Evolutionary conservation across 1,284 basidiomycete genomes (phyloP).

Genomic region (Malassezia dermatis): DNA sequence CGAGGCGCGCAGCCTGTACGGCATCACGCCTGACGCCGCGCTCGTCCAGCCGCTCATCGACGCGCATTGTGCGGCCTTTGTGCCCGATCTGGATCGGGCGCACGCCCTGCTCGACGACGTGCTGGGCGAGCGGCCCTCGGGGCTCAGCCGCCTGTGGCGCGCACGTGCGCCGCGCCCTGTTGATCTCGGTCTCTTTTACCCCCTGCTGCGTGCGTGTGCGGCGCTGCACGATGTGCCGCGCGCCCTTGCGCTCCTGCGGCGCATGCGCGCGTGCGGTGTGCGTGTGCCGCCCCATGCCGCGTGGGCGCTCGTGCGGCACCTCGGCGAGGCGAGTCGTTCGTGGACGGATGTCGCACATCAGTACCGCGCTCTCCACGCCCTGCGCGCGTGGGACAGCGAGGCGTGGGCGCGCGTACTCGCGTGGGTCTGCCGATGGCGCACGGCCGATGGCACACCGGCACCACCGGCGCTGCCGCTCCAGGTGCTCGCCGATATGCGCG

Average conservation of each 20-base stretch:
- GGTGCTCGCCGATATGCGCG: slow-evolving; percentile 73
- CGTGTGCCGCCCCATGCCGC: slow-evolving; percentile 11
- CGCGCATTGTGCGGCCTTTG: slow-evolving; percentile 30
- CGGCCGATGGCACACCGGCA: not conserved
- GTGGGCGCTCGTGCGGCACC: slow-evolving; percentile 7
- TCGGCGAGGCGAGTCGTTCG: slow-evolving; percentile 20
- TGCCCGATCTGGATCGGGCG: slow-evolving; percentile 24
- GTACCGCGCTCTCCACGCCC: slow-evolving; percentile 15
- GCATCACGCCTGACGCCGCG: slow-evolving; percentile 17
- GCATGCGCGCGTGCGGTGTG: slow-evolving; percentile 15
- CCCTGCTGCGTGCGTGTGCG: slow-evolving; percentile 26
- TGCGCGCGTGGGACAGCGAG: not conserved
- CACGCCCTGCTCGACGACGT: slow-evolving; percentile 23
- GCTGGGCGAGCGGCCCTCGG: not conserved
- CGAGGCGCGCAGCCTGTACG: slow-evolving; percentile 12
- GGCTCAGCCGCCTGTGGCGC: not conserved
- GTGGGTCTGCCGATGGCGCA: not conserved
- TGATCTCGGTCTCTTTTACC: slow-evolving; percentile 15
- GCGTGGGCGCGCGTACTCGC: slow-evolving; percentile 3
- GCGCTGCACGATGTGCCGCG: slow-evolving; percentile 18
- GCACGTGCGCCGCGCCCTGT: not conserved
- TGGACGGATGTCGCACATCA: slow-evolving; percentile 22
- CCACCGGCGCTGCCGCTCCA: slow-evolving; percentile 62
- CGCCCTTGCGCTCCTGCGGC: slow-evolving; percentile 17
- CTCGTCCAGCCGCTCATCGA: slow-evolving; percentile 25